Percentiles rank a stretch among this genome's conserved stretches.
Conservation (phyloP, 2,329 filamentous ascomycete species). For the Aspergillus proliferans region DNA sequence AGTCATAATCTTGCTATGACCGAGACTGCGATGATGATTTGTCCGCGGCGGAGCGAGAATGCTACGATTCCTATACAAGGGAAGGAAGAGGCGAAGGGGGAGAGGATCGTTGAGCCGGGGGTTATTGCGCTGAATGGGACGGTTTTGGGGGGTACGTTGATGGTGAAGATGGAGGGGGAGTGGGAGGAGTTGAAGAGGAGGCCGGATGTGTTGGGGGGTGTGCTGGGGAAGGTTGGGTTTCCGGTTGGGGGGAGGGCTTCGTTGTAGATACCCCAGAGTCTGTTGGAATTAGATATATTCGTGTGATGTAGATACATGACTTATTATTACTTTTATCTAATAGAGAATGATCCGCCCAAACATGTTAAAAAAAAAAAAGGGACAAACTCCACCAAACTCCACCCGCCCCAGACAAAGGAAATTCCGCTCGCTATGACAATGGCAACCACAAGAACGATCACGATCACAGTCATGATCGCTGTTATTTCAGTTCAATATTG, state of each 20-base stretch:
- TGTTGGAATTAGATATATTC: too few relatives aligned
- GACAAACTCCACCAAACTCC: too few relatives aligned
- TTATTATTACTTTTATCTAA: too few relatives aligned
- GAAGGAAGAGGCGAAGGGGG: conserved; percentile 26
- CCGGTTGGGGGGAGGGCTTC: conserved; percentile 8
- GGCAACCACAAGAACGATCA: too few relatives aligned
- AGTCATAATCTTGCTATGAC: conserved; percentile 58
- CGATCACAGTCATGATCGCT: too few relatives aligned
- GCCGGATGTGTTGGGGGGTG: conserved; percentile 35
- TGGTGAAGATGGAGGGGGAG: conserved; percentile 52
- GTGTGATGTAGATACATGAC: background rate
- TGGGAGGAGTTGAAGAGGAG: conserved; percentile 45
- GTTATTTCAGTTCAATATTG: conserved; percentile 1
- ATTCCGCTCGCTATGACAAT: too few relatives aligned
- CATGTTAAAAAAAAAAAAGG: too few relatives aligned
- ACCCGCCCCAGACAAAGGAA: too few relatives aligned
- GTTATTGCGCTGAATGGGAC: conserved; percentile 52
- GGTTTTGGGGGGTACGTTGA: conserved; percentile 51
- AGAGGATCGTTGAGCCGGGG: conserved; percentile 25
- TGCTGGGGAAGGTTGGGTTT: conserved; percentile 41
- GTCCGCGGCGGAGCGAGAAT: conserved; percentile 45
- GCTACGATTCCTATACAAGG: conserved; percentile 34
- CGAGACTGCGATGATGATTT: conserved; percentile 47
- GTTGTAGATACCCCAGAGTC: background rate
- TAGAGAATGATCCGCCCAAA: too few relatives aligned